phyloP scores from a whole-genome alignment of 2,329 filamentous ascomycete genomes.

The Aspergillus versicolor region DNA sequence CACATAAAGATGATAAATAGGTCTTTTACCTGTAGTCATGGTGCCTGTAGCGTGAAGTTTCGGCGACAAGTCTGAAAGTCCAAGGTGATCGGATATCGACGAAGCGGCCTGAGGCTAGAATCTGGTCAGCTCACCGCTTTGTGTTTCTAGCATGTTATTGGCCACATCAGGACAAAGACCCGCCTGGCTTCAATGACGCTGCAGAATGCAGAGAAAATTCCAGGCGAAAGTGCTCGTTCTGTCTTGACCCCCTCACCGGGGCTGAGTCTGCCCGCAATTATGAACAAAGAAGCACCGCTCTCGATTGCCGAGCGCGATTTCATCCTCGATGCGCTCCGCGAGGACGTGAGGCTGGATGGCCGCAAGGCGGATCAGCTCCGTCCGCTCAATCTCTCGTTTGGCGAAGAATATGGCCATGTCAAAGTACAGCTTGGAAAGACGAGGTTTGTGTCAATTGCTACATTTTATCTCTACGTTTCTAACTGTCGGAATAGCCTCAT shows the following conservation, averaged over 20 bases:
- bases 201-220: conserved; percentile 21
- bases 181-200: conserved; percentile 18
- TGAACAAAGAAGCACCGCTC: conserved; percentile 91
- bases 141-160: background rate
- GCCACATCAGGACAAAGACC: conserved; percentile 12
- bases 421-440: conserved; percentile 89
- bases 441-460: conserved; percentile 56
- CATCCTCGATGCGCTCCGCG: conserved; percentile 75
- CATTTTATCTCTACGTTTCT: background rate
- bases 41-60: conserved; percentile 15
- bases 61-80: background rate
- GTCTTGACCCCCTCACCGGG: conserved; percentile 23
- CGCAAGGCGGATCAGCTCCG: conserved; percentile 79
- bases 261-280: conserved; percentile 44
- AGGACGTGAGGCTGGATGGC: conserved; percentile 80
- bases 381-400: conserved; percentile 74
- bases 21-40: conserved; percentile 44
- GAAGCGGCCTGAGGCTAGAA: conserved; percentile 13
- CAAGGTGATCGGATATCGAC: background rate
- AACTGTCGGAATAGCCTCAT: conserved; percentile 39
- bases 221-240: conserved; percentile 12
- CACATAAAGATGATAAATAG: background rate
- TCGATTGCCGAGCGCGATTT: conserved; percentile 88
- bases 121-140: conserved; percentile 14
- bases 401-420: conserved; percentile 85